A percentile compares a stretch with the other conserved stretches of the same genome.
Conservation (phyloP, 2,329 filamentous ascomycete species). For the Fusarium caatingaense region DNA sequence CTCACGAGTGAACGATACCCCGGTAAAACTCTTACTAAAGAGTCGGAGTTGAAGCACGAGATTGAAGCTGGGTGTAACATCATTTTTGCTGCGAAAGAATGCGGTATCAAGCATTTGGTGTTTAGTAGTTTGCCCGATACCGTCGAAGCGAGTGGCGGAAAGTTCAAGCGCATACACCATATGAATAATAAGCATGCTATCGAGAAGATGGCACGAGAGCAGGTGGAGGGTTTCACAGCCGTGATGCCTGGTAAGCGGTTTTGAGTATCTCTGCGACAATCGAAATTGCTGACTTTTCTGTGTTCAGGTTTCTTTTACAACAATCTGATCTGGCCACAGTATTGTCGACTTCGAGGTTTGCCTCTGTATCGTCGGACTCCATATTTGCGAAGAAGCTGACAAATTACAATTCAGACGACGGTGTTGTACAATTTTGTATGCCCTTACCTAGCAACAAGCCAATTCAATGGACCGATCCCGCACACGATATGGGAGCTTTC, state of each 20-base stretch:
- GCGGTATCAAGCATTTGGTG: background rate
- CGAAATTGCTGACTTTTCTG: background rate
- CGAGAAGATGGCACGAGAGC: background rate
- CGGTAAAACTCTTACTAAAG: background rate
- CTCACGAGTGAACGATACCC: background rate
- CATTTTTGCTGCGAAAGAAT: background rate
- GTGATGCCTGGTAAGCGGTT: background rate
- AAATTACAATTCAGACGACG: background rate
- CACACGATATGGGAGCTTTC: background rate
- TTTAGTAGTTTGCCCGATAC: constrained; percentile 2
- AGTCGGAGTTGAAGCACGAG: background rate
- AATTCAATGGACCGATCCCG: background rate
- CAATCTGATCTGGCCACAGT: background rate
- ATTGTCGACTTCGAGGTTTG: background rate
- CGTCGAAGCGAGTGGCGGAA: background rate
- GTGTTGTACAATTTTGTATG: background rate
- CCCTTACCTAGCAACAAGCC: background rate
- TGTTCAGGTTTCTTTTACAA: constrained; percentile 1
- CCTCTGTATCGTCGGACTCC: background rate
- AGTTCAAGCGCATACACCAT: background rate
- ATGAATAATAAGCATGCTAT: constrained; percentile 6
- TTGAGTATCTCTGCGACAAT: too few relatives aligned
- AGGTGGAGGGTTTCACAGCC: background rate
- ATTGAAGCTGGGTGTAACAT: background rate
- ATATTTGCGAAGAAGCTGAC: background rate